phyloP scores from a whole-genome alignment of 495 filamentous ascomycete genomes.

The Aspergillus indologenus region DNA sequence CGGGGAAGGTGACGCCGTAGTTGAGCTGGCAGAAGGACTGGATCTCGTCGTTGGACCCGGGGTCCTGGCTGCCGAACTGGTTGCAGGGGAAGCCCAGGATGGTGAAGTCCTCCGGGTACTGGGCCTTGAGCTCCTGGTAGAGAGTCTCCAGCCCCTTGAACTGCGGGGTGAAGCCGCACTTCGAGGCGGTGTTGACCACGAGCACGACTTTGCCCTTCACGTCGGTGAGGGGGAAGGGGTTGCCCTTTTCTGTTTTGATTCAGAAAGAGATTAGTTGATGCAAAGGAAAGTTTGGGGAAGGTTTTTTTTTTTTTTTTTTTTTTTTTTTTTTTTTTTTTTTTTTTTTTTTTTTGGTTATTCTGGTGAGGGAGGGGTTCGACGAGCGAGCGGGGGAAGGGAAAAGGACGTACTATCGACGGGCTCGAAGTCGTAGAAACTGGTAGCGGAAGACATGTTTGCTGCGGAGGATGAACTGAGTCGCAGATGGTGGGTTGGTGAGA shows the following conservation, averaged over 20 bases:
- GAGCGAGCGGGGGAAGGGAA: neutral
- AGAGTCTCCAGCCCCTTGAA: slow-evolving; percentile 87
- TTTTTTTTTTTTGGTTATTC: neutral
- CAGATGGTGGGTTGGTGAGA: neutral
- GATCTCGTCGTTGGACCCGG: slow-evolving; percentile 84
- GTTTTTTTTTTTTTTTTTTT: neutral
- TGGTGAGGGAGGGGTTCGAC: slow-evolving; percentile 5
- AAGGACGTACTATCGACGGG: slow-evolving; percentile 67
- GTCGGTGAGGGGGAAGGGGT: slow-evolving; percentile 60
- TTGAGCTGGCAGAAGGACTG: slow-evolving; percentile 89
- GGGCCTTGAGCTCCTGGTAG: slow-evolving; percentile 70
- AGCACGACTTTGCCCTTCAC: slow-evolving; percentile 91
- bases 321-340: neutral
- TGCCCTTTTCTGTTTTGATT: slow-evolving; percentile 63
- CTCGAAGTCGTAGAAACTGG: slow-evolving; percentile 88
- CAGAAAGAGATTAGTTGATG: slow-evolving; percentile 12
- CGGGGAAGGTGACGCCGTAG: slow-evolving; percentile 92
- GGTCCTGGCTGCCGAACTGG: slow-evolving; percentile 91
- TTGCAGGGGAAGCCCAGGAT: slow-evolving; percentile 98
- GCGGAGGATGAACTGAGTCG: slow-evolving; percentile 19
- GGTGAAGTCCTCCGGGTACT: slow-evolving; percentile 70
- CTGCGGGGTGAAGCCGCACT: slow-evolving; percentile 99
- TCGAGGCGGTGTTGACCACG: slow-evolving; percentile 96
- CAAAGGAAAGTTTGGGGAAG: neutral
- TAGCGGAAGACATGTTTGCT: slow-evolving; percentile 78